Evolutionary conservation across 768 basidiomycete genomes (phyloP), one percentile per base, ranked within the genome.

Genomic region (Rhodotorula sphaerocarpa): DNA sequence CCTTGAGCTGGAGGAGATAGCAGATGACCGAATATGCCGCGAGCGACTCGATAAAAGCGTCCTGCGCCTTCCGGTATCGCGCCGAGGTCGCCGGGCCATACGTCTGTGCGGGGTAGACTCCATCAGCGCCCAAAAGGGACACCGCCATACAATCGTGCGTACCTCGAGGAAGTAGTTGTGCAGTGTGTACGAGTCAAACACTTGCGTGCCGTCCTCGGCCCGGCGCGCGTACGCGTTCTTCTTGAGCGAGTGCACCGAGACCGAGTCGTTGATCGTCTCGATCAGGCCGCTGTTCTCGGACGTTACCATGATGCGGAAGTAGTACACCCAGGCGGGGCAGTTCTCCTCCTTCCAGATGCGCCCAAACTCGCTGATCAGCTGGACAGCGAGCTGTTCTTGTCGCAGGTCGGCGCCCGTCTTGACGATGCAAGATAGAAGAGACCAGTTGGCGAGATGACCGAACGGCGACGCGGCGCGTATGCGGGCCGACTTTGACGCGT

Each of bases 171-270:
- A 99, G 75, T 99, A 90, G 73, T 99, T 92, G 67, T 90, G 77
- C 55, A 99, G 74, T 3, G 88, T 88, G 50, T 95, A 93, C 73
- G 91, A 66, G 18, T 59, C 59, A 28, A 69, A 55, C 21, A 57
- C 66, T 43, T 56, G 62, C 14, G 57, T 67, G 2, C 51, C 57
- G 42, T 63, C 61, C 31, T 61, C 90, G 86, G 70, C 83, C 82
- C 6, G 89, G 82, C 57, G 93, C 76, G 93, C 92, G 75, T 97
- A 97, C 74, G 95, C 93, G 5, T 90, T 87, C 77, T 99, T 99
- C 80, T 99, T 99, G 75, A 99, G 95, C 2, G 95, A 97, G 74
- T 99, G 95, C 70, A 99, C 90, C 7, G 95, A 97, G 1, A 97
- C 90, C 0, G 93, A 88, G 70, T 99, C 95, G 6, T 90, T 96